A percentile compares a stretch with the other conserved stretches of the same genome.
Evolutionary conservation across 805 yeast genomes (phyloP).

Genomic region (Kluyveromyces aestuarii): DNA sequence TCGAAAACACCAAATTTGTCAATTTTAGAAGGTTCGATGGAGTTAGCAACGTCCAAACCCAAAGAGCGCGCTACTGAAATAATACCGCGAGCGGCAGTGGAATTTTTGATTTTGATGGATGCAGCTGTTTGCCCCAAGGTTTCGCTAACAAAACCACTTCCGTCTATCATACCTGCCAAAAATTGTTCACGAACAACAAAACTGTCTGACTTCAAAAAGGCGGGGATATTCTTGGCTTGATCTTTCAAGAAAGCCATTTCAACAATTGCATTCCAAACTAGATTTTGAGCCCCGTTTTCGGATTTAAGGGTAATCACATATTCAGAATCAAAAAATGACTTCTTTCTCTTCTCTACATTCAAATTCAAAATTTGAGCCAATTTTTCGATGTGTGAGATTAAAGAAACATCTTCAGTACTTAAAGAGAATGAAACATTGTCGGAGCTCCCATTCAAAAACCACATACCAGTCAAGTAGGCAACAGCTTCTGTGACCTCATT

Average conservation of each 20-base stretch:
- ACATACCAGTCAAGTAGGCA: constrained; percentile 33
- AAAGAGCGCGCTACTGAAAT: constrained; percentile 34
- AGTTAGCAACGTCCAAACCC: constrained; percentile 28
- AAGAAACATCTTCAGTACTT: background rate
- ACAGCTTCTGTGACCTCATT: constrained; percentile 9
- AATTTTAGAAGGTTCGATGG: constrained; percentile 8
- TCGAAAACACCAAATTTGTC: constrained; percentile 2
- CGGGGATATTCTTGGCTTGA: constrained; percentile 25
- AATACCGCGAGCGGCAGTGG: constrained; percentile 12
- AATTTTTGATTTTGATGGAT: constrained; percentile 21
- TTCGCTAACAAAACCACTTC: constrained; percentile 24
- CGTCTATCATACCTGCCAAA: constrained; percentile 36
- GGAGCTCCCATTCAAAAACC: constrained; percentile 27
- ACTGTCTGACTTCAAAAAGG: constrained; percentile 23
- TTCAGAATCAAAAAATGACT: background rate
- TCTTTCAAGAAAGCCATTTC: constrained; percentile 10
- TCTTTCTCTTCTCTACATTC: constrained; percentile 1
- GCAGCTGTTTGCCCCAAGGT: constrained; percentile 11
- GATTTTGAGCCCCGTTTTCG: constrained; percentile 5
- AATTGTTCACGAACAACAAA: constrained; percentile 33
- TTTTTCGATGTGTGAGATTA: background rate
- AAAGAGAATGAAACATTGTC: constrained; percentile 3
- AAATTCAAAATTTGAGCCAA: constrained; percentile 1
- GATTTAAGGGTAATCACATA: background rate
- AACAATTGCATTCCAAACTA: constrained; percentile 17